Conservation (phyloP, 257 asterid genomes). For the Lycium barbarum region DNA sequence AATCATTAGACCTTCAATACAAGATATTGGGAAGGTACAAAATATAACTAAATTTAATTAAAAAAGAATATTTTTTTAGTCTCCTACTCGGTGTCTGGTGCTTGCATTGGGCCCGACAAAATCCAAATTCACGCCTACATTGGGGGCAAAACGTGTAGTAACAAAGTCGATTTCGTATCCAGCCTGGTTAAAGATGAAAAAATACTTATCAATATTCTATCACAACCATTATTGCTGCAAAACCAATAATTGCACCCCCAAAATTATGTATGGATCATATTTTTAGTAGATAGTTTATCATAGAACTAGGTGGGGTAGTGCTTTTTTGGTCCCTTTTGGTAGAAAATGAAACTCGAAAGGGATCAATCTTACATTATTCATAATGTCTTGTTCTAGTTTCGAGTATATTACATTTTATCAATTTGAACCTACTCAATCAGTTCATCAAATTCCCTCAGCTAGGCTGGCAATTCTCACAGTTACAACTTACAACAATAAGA, state of each 20-base stretch:
- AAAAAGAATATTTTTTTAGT: no score
- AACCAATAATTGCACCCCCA: conserved; percentile 60
- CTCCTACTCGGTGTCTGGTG: no score
- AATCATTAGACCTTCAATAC: conserved; percentile 43
- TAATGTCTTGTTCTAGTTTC: conserved; percentile 48
- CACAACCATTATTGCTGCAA: conserved; percentile 19
- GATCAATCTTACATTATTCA: conserved; percentile 46
- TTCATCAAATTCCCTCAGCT: conserved; percentile 38
- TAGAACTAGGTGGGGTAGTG: conserved; percentile 53
- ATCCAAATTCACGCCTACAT: no score
- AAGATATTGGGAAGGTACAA: conserved; percentile 32
- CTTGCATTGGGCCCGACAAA: no score
- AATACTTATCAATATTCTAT: background rate
- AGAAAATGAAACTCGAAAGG: conserved; percentile 34
- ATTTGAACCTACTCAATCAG: conserved; percentile 45
- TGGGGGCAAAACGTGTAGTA: no score
- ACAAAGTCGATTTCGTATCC: background rate
- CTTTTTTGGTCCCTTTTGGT: conserved; percentile 49
- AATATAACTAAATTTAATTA: no score
- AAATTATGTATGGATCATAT: conserved; percentile 50
- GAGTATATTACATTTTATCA: conserved; percentile 43
- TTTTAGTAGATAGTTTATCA: conserved; percentile 56
- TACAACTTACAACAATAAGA: conserved; percentile 19
- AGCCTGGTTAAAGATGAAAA: background rate
- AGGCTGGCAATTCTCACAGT: conserved; percentile 54